Conservation (phyloP, 2,329 filamentous ascomycete species). For the Aaosphaeria arxii region DNA sequence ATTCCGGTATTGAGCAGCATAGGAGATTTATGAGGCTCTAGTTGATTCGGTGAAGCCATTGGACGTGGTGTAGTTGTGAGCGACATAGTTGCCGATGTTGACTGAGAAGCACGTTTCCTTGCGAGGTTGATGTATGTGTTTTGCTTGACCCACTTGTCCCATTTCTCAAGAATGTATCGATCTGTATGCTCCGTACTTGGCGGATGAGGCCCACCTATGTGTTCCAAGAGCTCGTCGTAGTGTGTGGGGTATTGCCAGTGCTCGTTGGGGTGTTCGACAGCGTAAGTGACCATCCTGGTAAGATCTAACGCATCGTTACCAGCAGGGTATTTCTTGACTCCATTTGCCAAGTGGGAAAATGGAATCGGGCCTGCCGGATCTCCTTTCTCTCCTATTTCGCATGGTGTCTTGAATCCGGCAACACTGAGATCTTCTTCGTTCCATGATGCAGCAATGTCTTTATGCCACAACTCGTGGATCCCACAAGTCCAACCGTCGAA, state of each 20-base stretch:
- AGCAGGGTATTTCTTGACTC: conserved; percentile 3
- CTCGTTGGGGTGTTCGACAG: conserved; percentile 4
- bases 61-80: background rate
- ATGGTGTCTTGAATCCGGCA: background rate
- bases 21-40: background rate
- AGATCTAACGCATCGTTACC: conserved; percentile 10
- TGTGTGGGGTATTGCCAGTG: conserved; percentile 8
- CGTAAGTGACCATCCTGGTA: conserved; percentile 8
- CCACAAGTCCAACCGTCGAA: conserved; percentile 11
- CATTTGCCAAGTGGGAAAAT: conserved; percentile 5
- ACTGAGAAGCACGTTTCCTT: background rate
- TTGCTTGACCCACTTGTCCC: background rate
- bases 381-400: background rate
- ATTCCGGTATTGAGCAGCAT: background rate
- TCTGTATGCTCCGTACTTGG: conserved; percentile 5
- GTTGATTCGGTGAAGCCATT: background rate
- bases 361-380: background rate
- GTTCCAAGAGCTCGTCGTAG: conserved; percentile 3
- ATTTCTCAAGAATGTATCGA: background rate
- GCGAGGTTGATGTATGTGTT: background rate
- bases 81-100: background rate
- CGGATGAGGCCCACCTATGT: conserved; percentile 1
- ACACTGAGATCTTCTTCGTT: conserved; percentile 10
- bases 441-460: conserved; percentile 1
- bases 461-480: conserved; percentile 3